Percentiles rank a stretch among this genome's conserved stretches.
Evolutionary conservation across 2,329 filamentous ascomycete genomes (phyloP).

Genomic region (Calonectria pauciramosa): DNA sequence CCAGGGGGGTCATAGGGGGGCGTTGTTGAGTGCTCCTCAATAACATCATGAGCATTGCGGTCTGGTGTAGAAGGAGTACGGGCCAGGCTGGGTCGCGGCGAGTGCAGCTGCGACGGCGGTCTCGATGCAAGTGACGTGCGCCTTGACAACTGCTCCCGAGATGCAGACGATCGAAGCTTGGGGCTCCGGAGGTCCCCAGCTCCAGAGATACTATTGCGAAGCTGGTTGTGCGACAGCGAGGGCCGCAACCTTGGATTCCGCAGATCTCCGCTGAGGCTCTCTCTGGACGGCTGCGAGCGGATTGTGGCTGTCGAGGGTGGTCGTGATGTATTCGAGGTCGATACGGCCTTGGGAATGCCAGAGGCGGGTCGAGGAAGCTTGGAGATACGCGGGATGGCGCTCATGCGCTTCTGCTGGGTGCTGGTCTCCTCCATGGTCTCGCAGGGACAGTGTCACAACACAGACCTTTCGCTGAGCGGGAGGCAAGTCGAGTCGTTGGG

Average conservation of each 20-base stretch:
- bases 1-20: conserved; percentile 41
- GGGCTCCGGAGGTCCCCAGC: conserved; percentile 53
- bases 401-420: conserved; percentile 50
- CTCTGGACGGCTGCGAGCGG: conserved; percentile 47
- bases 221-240: conserved; percentile 56
- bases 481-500: conserved; percentile 26
- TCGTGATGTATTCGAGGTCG: conserved; percentile 36
- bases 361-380: conserved; percentile 54
- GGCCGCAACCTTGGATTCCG: conserved; percentile 58
- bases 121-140: conserved; percentile 37
- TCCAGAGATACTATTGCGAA: conserved; percentile 44
- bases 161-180: conserved; percentile 55
- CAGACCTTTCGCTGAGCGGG: background rate
- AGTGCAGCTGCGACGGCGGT: conserved; percentile 34
- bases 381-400: conserved; percentile 54
- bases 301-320: conserved; percentile 43
- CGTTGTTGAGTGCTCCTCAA: conserved; percentile 43
- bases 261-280: conserved; percentile 49
- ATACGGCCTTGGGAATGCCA: conserved; percentile 48
- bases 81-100: conserved; percentile 32
- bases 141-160: conserved; percentile 54
- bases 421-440: conserved; percentile 49
- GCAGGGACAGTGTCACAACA: conserved; percentile 6
- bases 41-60: conserved; percentile 35
- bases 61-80: conserved; percentile 39